phyloP scores from a whole-genome alignment of 164 flowering plant species.

The Cinnamomum chago region DNA sequence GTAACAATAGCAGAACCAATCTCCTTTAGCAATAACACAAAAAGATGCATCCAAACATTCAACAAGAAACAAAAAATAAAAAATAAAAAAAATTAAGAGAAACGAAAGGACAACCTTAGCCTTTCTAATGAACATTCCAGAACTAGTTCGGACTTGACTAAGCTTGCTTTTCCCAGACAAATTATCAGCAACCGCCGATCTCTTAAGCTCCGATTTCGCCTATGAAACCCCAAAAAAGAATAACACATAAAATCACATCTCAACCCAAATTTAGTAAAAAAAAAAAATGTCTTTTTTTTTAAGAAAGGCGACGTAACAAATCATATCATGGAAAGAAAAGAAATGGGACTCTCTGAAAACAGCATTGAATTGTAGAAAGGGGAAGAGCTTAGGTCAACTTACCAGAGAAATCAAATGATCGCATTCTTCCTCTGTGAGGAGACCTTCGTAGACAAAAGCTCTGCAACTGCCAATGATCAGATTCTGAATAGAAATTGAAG shows the following conservation, averaged over 20 bases:
- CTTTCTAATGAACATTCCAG: conserved; percentile 83
- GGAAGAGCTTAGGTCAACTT: conserved; percentile 21
- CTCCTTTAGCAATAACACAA: not conserved
- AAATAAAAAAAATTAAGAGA: conserved; percentile 8
- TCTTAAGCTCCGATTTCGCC: conserved; percentile 90
- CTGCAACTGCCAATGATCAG: conserved; percentile 28
- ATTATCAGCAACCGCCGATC: conserved; percentile 88
- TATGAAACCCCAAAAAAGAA: conserved; percentile 14
- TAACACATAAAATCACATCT: not conserved
- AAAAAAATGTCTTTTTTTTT: not conserved
- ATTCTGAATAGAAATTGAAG: not conserved
- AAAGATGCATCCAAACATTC: not conserved
- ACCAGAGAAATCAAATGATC: conserved; percentile 87
- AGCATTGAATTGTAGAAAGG: not conserved
- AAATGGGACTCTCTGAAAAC: not conserved
- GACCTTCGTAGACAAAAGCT: conserved; percentile 89
- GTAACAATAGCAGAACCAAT: not conserved
- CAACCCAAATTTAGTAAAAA: not conserved
- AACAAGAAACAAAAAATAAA: not conserved
- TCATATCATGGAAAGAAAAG: not conserved
- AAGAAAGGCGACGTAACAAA: not conserved
- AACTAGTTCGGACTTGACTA: conserved; percentile 93
- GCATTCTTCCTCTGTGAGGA: conserved; percentile 83
- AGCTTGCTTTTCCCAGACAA: conserved; percentile 72
- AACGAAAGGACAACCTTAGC: conserved; percentile 51